Percentiles rank a stretch among this genome's conserved stretches.
Conservation (phyloP, 2,329 filamentous ascomycete species). For the Claviceps maximensis region DNA sequence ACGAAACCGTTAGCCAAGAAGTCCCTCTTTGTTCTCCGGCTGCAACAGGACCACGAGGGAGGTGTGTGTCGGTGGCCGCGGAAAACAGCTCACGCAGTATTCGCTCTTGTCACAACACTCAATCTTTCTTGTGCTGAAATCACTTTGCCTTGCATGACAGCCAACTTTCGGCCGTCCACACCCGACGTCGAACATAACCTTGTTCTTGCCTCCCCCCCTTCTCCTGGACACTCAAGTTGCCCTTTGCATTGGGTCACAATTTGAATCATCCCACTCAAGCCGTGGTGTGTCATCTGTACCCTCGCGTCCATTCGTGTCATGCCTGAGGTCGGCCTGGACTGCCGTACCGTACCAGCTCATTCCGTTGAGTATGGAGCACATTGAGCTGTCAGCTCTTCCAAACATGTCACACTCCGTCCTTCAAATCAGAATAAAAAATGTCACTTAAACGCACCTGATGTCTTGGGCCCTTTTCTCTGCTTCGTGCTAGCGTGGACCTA, state of each 20-base stretch:
- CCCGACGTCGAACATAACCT: neutral
- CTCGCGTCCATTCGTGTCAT: constrained; percentile 4
- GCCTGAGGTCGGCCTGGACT: neutral
- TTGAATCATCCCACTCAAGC: constrained; percentile 4
- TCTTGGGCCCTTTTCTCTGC: constrained; percentile 1
- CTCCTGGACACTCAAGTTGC: neutral
- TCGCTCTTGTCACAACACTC: neutral
- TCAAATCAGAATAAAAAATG: neutral
- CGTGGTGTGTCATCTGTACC: constrained; percentile 3
- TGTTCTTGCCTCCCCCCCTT: neutral
- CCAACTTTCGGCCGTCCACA: neutral
- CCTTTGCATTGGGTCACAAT: constrained; percentile 2
- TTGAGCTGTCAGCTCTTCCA: neutral
- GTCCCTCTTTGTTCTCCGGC: neutral
- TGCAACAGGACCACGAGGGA: neutral
- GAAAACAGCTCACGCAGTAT: neutral
- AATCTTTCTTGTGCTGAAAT: neutral
- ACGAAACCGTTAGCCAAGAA: neutral
- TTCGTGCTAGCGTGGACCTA: constrained; percentile 2
- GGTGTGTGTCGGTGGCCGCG: neutral
- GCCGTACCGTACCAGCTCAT: neutral
- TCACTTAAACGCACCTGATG: neutral
- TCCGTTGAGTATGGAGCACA: neutral
- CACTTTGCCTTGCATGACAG: neutral
- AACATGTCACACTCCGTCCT: neutral